Evolutionary conservation across 2,329 filamentous ascomycete species (phyloP).

Genomic region (Teratosphaeria gauchensis): DNA sequence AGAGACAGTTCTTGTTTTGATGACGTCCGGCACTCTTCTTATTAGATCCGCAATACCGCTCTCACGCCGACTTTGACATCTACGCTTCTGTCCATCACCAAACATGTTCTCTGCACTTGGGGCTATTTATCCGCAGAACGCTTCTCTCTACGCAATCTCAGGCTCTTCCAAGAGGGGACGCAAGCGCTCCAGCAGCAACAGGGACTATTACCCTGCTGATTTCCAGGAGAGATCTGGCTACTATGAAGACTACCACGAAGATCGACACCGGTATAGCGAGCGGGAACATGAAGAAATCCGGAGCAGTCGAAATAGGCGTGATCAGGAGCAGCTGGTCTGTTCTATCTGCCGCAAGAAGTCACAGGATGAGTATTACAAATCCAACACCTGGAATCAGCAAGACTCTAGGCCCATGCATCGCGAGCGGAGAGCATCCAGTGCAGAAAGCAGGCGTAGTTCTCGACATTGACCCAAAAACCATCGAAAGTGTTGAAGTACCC

Average conservation of each 20-base stretch:
- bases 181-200: not conserved
- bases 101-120: not conserved
- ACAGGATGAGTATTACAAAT: not conserved
- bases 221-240: constrained; percentile 3
- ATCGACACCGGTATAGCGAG: constrained; percentile 4
- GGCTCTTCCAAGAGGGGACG: not conserved
- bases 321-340: constrained; percentile 7
- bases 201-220: not conserved
- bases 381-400: not conserved
- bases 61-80: not conserved
- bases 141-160: not conserved
- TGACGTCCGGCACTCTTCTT: not conserved
- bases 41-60: not conserved
- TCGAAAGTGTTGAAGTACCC: not conserved
- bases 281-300: not conserved
- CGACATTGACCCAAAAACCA: no score
- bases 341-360: not conserved
- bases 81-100: not conserved
- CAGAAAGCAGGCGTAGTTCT: not conserved
- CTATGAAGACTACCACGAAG: constrained; percentile 8
- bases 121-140: not conserved
- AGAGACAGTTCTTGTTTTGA: not conserved
- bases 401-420: not conserved
- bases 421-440: not conserved
- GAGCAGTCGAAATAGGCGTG: constrained; percentile 6